Evolutionary conservation across 1,139 yeast genomes (phyloP).

Genomic region (Yamadazyma mexicana): DNA sequence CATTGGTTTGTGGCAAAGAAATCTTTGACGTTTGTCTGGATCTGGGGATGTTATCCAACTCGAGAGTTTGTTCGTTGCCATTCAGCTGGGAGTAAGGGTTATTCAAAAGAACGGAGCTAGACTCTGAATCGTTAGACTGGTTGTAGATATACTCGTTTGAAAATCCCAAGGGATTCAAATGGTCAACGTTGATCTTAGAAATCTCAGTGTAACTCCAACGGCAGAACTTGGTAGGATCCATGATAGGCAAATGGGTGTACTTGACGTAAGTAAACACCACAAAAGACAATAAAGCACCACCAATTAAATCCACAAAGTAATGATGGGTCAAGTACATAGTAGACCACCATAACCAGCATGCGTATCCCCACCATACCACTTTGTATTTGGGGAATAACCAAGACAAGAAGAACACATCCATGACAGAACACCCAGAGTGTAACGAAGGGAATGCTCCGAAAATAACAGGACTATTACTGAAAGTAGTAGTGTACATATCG

Average conservation of each 20-base stretch:
- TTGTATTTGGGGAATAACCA: slow-evolving; percentile 75
- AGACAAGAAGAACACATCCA: slow-evolving; percentile 84
- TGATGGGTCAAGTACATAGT: slow-evolving; percentile 97
- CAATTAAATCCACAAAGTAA: slow-evolving; percentile 87
- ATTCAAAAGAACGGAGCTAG: slow-evolving; percentile 8
- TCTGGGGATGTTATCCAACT: slow-evolving; percentile 29
- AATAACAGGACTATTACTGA: slow-evolving; percentile 85
- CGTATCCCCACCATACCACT: slow-evolving; percentile 70
- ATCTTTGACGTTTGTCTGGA: slow-evolving; percentile 35
- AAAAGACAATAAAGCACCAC: slow-evolving; percentile 80
- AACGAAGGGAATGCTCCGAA: slow-evolving; percentile 98
- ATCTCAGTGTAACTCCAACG: slow-evolving; percentile 76
- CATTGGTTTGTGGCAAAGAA: slow-evolving; percentile 16
- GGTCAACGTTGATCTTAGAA: slow-evolving; percentile 24
- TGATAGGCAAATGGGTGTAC: slow-evolving; percentile 72
- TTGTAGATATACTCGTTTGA: slow-evolving; percentile 16
- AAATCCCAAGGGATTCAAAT: slow-evolving; percentile 35
- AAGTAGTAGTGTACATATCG: slow-evolving; percentile 84
- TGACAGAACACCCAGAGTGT: slow-evolving; percentile 90
- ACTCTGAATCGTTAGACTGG: slow-evolving; percentile 7
- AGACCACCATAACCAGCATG: slow-evolving; percentile 96
- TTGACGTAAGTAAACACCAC: slow-evolving; percentile 72
- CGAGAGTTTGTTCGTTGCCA: slow-evolving; percentile 19
- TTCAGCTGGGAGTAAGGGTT: slow-evolving; percentile 8
- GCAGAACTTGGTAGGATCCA: slow-evolving; percentile 62